Percentiles rank a stretch among this genome's conserved stretches.
phyloP scores from a whole-genome alignment of 2,329 filamentous ascomycete genomes.

The Alternaria consortialis region DNA sequence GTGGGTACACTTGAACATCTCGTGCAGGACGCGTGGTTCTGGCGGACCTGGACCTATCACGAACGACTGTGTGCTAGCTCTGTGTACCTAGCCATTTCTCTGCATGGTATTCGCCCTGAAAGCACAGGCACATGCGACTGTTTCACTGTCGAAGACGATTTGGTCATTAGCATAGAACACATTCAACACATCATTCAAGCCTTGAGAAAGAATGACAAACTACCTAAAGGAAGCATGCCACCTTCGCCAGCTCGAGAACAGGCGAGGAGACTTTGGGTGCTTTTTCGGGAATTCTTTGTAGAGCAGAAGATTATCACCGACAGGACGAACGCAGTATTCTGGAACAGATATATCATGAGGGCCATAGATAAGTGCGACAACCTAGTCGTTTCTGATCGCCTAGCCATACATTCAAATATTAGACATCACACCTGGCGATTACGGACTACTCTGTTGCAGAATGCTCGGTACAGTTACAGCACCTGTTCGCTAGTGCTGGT shows the following conservation, averaged over 20 bases:
- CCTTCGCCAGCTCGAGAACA: background rate
- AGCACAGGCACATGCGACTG: background rate
- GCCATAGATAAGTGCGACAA: background rate
- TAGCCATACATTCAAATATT: background rate
- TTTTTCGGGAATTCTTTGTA: background rate
- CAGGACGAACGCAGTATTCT: background rate
- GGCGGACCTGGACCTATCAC: background rate
- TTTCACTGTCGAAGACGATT: background rate
- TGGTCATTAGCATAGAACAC: background rate
- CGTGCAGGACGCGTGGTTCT: background rate
- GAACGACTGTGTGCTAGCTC: background rate
- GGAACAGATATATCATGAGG: background rate
- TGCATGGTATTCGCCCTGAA: background rate
- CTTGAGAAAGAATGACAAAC: background rate
- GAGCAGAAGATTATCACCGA: background rate
- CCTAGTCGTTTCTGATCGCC: background rate
- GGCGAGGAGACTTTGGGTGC: background rate
- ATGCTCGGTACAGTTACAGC: background rate
- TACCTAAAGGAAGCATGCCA: background rate
- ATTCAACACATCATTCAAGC: background rate
- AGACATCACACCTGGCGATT: background rate
- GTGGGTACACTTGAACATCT: background rate
- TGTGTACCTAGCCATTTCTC: background rate
- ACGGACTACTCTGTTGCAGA: background rate
- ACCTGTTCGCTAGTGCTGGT: background rate